Conservation (phyloP, 2,329 filamentous ascomycete genomes). For the Colletotrichum kahawae region DNA sequence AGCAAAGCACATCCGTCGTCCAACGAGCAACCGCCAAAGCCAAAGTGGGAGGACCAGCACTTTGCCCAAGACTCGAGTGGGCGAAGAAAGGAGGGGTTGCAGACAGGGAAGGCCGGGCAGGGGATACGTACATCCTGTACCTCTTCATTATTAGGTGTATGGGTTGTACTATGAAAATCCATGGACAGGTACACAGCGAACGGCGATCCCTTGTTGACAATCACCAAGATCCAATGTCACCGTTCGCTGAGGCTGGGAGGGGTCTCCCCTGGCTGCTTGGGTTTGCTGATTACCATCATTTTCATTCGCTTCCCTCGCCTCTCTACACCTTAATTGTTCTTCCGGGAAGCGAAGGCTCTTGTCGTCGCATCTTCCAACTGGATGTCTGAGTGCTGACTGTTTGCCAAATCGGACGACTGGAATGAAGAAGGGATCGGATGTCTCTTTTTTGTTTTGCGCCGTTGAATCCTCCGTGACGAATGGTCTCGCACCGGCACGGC, state of each 20-base stretch:
- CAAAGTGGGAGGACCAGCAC: not conserved
- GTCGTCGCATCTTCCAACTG: not conserved
- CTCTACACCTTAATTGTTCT: constrained; percentile 9
- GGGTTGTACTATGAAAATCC: constrained; percentile 9
- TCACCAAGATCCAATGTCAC: not conserved
- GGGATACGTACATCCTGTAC: not conserved
- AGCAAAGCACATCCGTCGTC: not conserved
- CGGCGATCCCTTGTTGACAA: constrained; percentile 11
- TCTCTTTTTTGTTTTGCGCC: not conserved
- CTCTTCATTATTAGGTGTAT: not conserved
- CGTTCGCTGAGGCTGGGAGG: constrained; percentile 14
- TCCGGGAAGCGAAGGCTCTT: not conserved
- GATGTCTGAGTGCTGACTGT: not conserved
- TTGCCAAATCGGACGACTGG: not conserved
- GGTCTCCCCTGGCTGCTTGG: not conserved
- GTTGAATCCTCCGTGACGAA: not conserved
- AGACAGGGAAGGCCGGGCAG: not conserved
- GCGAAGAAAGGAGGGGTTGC: not conserved
- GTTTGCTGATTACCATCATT: constrained; percentile 12
- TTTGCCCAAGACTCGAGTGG: constrained; percentile 1
- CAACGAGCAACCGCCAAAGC: not conserved
- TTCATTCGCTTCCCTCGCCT: constrained; percentile 9
- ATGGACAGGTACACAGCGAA: not conserved
- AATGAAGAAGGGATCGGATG: constrained; percentile 1
- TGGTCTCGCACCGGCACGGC: not conserved